Evolutionary conservation across 176 grass and related monocot genomes (phyloP).

Genomic region (Triticum monococcum): DNA sequence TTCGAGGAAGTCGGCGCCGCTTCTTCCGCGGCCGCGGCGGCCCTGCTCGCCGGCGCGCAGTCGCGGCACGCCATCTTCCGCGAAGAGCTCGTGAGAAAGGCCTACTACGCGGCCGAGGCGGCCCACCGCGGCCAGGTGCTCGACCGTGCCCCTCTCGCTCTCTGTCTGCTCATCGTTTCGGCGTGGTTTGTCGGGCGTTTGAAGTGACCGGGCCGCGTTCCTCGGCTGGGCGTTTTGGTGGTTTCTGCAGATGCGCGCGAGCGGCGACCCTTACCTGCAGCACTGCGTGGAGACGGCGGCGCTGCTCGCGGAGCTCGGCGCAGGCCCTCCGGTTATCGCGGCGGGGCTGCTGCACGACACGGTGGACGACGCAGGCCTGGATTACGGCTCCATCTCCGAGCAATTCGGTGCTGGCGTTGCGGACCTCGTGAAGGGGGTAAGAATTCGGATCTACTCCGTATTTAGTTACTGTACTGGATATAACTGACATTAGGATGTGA

Average conservation of each 20-base stretch:
- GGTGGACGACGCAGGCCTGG: slow-evolving; percentile 65
- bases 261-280: slow-evolving; percentile 67
- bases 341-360: slow-evolving; percentile 88
- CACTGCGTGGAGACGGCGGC: slow-evolving; percentile 80
- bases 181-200: not conserved
- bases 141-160: not conserved
- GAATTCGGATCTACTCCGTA: not conserved
- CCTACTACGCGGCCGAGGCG: slow-evolving; percentile 58
- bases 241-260: slow-evolving; percentile 48
- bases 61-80: slow-evolving; percentile 48
- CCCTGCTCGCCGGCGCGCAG: slow-evolving; percentile 26
- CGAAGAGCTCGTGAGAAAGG: slow-evolving; percentile 54
- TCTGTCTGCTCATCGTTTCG: not conserved
- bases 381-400: slow-evolving; percentile 54
- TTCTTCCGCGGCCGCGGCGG: not conserved
- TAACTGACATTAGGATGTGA: slow-evolving; percentile 12
- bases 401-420: slow-evolving; percentile 66
- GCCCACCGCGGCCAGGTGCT: slow-evolving; percentile 69
- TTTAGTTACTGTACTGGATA: not conserved
- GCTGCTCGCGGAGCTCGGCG: slow-evolving; percentile 68
- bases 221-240: not conserved
- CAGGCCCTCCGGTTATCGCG: slow-evolving; percentile 47
- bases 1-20: not conserved
- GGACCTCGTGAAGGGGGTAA: slow-evolving; percentile 87
- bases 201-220: slow-evolving; percentile 14